phyloP scores from a whole-genome alignment of 331 rosid species.

The Pyracantha coccinea region DNA sequence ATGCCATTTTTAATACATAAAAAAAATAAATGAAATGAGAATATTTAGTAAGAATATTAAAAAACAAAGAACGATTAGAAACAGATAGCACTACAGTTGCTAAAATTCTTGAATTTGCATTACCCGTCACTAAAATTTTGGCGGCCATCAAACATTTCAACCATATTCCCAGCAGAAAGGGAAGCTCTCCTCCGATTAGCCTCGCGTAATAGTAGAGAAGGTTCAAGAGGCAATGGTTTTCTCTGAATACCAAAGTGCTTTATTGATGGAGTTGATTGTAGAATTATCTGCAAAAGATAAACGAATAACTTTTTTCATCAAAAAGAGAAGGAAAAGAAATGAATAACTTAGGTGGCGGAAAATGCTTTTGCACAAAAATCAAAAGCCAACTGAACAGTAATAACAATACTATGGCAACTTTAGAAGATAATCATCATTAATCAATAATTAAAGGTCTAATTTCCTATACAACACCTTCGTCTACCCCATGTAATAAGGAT shows the following conservation, averaged over 20 bases:
- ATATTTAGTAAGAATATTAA: not conserved
- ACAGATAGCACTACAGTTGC: slow-evolving; percentile 9
- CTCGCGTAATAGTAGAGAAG: slow-evolving; percentile 84
- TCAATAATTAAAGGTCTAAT: not conserved
- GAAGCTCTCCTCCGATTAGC: slow-evolving; percentile 98
- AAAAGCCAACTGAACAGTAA: not conserved
- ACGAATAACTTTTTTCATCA: not conserved
- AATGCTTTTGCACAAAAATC: not conserved
- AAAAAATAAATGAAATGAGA: not conserved
- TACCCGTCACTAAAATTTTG: slow-evolving; percentile 62
- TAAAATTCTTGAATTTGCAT: slow-evolving; percentile 20
- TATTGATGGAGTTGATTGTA: slow-evolving; percentile 53
- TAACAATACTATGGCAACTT: not conserved
- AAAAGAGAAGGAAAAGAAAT: not conserved
- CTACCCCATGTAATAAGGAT: not conserved
- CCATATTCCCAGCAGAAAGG: slow-evolving; percentile 81
- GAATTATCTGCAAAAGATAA: slow-evolving; percentile 54
- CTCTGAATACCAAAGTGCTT: slow-evolving; percentile 84
- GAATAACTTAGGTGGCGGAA: not conserved
- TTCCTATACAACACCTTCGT: not conserved
- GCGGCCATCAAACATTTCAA: slow-evolving; percentile 68
- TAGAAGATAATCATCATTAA: not conserved
- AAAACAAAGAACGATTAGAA: slow-evolving; percentile 6
- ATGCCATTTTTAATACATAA: slow-evolving; percentile 1
- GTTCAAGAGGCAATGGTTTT: slow-evolving; percentile 93